These are phyloP conservation scores for Pyracantha coccinea DNA, from an alignment of 331 rosid species.

Conservation along the genomic window DNA sequence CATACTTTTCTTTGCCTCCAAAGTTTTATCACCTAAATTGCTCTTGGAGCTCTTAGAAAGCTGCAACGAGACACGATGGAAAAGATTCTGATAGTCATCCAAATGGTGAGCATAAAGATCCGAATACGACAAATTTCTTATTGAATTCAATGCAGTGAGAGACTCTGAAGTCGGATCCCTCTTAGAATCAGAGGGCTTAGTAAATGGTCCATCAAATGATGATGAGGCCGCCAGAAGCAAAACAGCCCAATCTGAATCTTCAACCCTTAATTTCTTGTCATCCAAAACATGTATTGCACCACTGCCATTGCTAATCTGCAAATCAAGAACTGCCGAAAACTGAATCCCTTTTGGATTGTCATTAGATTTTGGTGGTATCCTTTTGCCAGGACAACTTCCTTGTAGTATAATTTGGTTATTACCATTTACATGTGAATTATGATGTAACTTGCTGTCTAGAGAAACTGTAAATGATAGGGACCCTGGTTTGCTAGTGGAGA, in stretches of 20 bases:
- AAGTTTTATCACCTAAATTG: constrained; percentile 9
- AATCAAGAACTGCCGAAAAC: constrained; percentile 70
- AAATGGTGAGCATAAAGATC: constrained; percentile 63
- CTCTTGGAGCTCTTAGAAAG: constrained; percentile 64
- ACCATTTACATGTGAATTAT: constrained; percentile 35
- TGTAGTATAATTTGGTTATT: constrained; percentile 54
- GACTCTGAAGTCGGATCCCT: constrained; percentile 76
- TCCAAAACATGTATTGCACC: constrained; percentile 60
- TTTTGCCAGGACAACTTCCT: constrained; percentile 68
- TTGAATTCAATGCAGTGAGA: constrained; percentile 34
- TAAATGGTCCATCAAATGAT: constrained; percentile 77
- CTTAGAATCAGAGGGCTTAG: constrained; percentile 61
- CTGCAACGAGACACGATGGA: constrained; percentile 83
- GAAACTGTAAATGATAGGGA: constrained; percentile 65
- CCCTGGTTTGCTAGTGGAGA: constrained; percentile 66
- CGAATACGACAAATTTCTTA: constrained; percentile 37
- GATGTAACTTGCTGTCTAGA: constrained; percentile 69
- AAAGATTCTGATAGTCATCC: constrained; percentile 78
- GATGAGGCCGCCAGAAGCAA: constrained; percentile 70
- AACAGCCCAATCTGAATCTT: constrained; percentile 74
- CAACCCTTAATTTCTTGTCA: constrained; percentile 56
- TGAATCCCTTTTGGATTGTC: constrained; percentile 64
- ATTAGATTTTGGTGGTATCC: constrained; percentile 34
- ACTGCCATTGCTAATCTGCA: constrained; percentile 54
- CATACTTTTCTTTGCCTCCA: constrained; percentile 14